Conservation (phyloP, 768 basidiomycete genomes). For the Suillus paluster region DNA sequence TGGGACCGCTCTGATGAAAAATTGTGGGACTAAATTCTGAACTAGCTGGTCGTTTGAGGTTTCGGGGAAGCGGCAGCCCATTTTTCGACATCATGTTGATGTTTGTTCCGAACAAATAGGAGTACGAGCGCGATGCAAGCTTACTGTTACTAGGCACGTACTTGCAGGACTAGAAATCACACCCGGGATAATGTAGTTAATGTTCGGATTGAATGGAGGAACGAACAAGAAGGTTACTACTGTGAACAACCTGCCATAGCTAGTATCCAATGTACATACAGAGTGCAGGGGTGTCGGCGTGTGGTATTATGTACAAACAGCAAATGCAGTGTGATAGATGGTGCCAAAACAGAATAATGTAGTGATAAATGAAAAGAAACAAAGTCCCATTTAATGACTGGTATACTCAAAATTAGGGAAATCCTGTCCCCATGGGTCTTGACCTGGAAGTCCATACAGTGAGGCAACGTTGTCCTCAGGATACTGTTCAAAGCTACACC, state of each 20-base stretch:
- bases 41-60: slow-evolving; percentile 20
- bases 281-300: slow-evolving; percentile 2
- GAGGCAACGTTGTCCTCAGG: slow-evolving; percentile 72
- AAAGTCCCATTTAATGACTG: slow-evolving; percentile 12
- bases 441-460: slow-evolving; percentile 59
- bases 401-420: slow-evolving; percentile 87
- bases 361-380: slow-evolving; percentile 10
- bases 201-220: slow-evolving; percentile 5
- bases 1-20: slow-evolving; percentile 18
- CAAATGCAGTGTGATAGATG: slow-evolving; percentile 14
- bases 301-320: slow-evolving; percentile 17
- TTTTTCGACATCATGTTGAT: slow-evolving; percentile 40
- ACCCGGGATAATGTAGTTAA: slow-evolving; percentile 13
- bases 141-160: neutral
- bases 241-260: neutral
- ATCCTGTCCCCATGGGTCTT: slow-evolving; percentile 64
- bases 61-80: slow-evolving; percentile 31
- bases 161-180: slow-evolving; percentile 6
- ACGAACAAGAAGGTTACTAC: slow-evolving; percentile 17
- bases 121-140: slow-evolving; percentile 15
- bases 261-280: slow-evolving; percentile 13
- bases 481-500: slow-evolving; percentile 71
- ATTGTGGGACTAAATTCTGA: slow-evolving; percentile 5
- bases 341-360: slow-evolving; percentile 11
- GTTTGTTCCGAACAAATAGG: slow-evolving; percentile 37